These are phyloP conservation scores for Tetracladium maxilliforme DNA, from an alignment of 2,329 filamentous ascomycete genomes.

Conservation along the genomic window DNA sequence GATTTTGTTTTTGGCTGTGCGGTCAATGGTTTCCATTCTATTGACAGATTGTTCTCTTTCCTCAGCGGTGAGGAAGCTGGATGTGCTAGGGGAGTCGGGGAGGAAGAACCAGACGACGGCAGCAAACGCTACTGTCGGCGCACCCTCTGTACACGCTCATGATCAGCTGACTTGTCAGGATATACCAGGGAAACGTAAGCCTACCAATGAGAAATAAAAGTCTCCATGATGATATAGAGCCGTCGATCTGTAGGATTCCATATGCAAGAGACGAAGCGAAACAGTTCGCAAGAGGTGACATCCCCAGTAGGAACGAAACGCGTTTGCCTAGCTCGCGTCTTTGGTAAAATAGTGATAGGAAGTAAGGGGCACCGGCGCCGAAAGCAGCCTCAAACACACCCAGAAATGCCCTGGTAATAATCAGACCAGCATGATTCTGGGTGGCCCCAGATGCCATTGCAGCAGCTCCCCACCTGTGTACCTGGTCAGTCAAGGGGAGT, in stretches of 20 bases:
- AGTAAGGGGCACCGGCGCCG: constrained; percentile 14
- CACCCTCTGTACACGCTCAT: constrained; percentile 9
- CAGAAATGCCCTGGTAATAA: constrained; percentile 8
- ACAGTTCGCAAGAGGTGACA: constrained; percentile 16
- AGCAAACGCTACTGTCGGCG: constrained; percentile 13
- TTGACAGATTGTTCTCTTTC: constrained; percentile 11
- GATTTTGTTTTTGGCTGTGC: constrained; percentile 11
- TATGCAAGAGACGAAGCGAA: constrained; percentile 18
- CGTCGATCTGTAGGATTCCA: constrained; percentile 14
- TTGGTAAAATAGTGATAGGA: constrained; percentile 18
- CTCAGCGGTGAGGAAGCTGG: constrained; percentile 12
- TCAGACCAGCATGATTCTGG: constrained; percentile 4
- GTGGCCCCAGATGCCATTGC: constrained; percentile 6
- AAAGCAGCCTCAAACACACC: constrained; percentile 15
- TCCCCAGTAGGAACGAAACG: constrained; percentile 12
- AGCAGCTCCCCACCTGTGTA: constrained; percentile 7
- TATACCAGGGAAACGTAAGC: not conserved
- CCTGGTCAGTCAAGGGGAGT: not conserved
- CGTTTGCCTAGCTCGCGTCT: constrained; percentile 15
- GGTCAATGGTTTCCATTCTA: constrained; percentile 9
- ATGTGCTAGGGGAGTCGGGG: constrained; percentile 14
- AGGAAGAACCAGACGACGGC: constrained; percentile 15
- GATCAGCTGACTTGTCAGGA: not conserved
- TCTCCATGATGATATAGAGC: constrained; percentile 13
- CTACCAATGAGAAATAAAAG: constrained; percentile 16